Evolutionary conservation across 2,329 filamentous ascomycete species (phyloP), one percentile per base, ranked within the genome.

Genomic region (Aspergillus sp.): DNA sequence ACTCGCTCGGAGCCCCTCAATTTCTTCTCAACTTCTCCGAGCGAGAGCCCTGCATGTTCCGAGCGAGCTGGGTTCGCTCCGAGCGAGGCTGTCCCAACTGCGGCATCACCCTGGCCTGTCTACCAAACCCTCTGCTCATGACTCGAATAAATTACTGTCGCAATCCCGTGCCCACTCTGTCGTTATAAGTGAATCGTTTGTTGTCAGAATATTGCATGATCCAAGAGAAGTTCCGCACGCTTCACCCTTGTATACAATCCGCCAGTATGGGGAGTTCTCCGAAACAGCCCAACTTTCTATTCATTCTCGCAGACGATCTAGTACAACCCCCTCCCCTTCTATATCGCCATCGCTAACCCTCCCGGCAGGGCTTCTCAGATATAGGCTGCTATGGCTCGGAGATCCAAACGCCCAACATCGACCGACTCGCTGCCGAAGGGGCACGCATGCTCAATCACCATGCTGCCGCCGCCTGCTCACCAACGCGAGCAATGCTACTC

Each of bases 401-500:
- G 66, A 84, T 85, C 60, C 72, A 76, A 26, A 85, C 82, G 0
- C 82, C 83, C 0, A 80, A 81, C 61, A 71, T 85, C 30, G 80
- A 84, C 67, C 78, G 76, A 36, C 66, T 82, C 1, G 53, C 53
- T 1, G 24, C 20, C 17, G 68, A 74, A 55, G 77, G 82, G 44
- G 68, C 85, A 15, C 78, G 82, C 5, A 82, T 85, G 66, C 85
- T 81, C 1, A 79, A 84, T 64, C 85, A 83, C 67, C 84, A 86
- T 64, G 80, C 82, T 2, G 83, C 84, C 0, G 79, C 83, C 1
- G 83, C 83, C 36, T 86, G 83, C 68, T 85, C 82, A 2, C 71
- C 71, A 4, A 73, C 71, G 0, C 55, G 71, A 22, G 64, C 71
- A 1, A 74, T 74, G 72, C 61, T 75, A 1, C 59, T 76, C 17